Percentiles rank a stretch among this genome's conserved stretches.
These are phyloP conservation scores for Raphanus raphanistrum DNA, from an alignment of 345 rosid species.

Conservation along the genomic window DNA sequence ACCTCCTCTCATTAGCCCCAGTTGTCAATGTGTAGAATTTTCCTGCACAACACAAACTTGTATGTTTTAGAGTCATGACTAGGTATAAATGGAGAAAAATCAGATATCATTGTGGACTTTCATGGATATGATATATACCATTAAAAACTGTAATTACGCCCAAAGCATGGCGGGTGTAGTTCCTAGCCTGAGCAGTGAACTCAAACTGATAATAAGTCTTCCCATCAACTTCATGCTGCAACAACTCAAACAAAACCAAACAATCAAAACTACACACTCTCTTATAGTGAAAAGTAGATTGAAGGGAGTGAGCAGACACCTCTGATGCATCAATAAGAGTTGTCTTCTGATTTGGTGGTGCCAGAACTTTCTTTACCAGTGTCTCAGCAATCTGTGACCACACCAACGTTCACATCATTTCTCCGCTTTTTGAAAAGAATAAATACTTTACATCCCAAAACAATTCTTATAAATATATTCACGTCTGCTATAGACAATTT, in stretches of 20 bases:
- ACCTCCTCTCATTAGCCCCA: constrained; percentile 85
- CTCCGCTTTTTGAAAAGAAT: background rate
- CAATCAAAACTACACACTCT: constrained; percentile 13
- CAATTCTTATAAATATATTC: background rate
- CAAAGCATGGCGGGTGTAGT: constrained; percentile 85
- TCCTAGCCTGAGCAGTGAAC: constrained; percentile 81
- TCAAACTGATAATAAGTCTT: constrained; percentile 78
- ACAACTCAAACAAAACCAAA: constrained; percentile 24
- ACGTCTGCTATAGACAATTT: background rate
- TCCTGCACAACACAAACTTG: constrained; percentile 42
- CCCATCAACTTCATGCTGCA: constrained; percentile 80
- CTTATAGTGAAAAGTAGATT: background rate
- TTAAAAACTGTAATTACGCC: constrained; percentile 69
- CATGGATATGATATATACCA: constrained; percentile 52
- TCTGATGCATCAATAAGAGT: constrained; percentile 66
- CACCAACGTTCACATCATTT: constrained; percentile 1
- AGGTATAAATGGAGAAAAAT: background rate
- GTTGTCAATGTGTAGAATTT: constrained; percentile 85
- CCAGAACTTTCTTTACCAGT: constrained; percentile 70
- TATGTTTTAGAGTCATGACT: no score
- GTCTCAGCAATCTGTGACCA: constrained; percentile 78
- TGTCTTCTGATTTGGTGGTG: constrained; percentile 83
- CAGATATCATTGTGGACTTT: background rate
- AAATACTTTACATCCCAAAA: background rate
- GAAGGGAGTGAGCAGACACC: constrained; percentile 44